Conservation (phyloP, 2,329 filamentous ascomycete genomes). For the Sordariomycetes sp. region DNA sequence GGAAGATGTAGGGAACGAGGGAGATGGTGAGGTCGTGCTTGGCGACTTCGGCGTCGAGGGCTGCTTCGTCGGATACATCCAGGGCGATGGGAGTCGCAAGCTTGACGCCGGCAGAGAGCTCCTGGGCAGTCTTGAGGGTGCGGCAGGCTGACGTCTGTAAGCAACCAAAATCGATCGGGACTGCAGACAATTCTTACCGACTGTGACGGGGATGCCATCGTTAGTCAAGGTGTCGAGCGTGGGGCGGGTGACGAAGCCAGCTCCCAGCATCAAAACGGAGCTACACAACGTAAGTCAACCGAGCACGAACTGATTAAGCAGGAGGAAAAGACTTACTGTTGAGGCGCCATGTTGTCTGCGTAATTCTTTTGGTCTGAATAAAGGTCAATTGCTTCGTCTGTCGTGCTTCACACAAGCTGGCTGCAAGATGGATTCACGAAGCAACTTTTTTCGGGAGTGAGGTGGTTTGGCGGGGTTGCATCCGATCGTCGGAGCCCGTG, state of each 20-base stretch:
- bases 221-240: constrained; percentile 55
- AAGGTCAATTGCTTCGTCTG: too few species aligned
- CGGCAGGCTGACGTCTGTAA: constrained; percentile 57
- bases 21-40: constrained; percentile 73
- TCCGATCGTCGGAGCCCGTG: too few species aligned
- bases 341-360: constrained; percentile 3
- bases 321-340: constrained; percentile 2
- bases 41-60: constrained; percentile 71
- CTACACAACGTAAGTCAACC: not conserved
- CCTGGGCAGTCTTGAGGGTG: constrained; percentile 68
- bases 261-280: constrained; percentile 35
- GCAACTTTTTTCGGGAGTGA: too few species aligned
- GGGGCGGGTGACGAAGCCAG: constrained; percentile 52
- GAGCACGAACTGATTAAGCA: not conserved
- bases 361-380: too few species aligned
- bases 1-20: constrained; percentile 87
- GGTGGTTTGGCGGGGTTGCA: too few species aligned
- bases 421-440: too few species aligned
- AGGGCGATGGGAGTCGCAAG: constrained; percentile 70
- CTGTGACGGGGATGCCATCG: constrained; percentile 53
- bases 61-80: constrained; percentile 68
- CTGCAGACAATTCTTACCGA: constrained; percentile 37
- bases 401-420: too few species aligned
- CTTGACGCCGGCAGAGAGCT: constrained; percentile 62
- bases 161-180: constrained; percentile 1